Conservation (phyloP, 495 filamentous ascomycete genomes). For the Penicillium mononematosum region DNA sequence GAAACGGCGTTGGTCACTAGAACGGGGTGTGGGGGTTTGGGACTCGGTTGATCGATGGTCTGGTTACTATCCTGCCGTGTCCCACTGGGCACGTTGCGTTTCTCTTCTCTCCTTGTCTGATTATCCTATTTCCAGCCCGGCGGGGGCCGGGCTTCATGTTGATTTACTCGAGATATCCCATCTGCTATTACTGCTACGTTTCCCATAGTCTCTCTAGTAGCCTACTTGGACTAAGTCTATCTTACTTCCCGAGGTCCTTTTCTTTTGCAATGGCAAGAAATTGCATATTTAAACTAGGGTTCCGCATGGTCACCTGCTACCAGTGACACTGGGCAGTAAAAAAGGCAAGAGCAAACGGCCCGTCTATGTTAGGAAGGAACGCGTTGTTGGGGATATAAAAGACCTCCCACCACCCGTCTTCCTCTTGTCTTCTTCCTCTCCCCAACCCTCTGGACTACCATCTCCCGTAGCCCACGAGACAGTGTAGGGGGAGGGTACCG, state of each 20-base stretch:
- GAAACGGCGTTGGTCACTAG: conserved; percentile 8
- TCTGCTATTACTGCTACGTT: conserved; percentile 17
- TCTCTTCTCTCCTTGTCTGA: conserved; percentile 15
- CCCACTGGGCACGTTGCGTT: conserved; percentile 2
- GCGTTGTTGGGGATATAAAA: background rate
- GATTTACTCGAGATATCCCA: conserved; percentile 36
- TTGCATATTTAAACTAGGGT: background rate
- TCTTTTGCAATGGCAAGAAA: too few relatives aligned
- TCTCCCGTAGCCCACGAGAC: background rate
- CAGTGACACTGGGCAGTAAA: background rate
- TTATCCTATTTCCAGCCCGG: conserved; percentile 2
- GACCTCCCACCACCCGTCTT: background rate
- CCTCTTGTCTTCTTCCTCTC: background rate
- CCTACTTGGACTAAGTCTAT: background rate
- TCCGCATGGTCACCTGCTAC: background rate
- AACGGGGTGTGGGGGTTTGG: background rate
- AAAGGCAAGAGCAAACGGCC: background rate
- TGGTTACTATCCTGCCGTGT: conserved; percentile 10
- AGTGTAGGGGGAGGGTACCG: background rate
- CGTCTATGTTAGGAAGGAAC: background rate
- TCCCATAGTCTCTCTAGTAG: background rate
- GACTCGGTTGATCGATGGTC: conserved; percentile 4
- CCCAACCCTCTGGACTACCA: background rate
- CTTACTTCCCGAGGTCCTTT: too few relatives aligned
- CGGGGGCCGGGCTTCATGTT: conserved; percentile 12